Evolutionary conservation across 192 early-diverging fungal species (phyloP).

Genomic region (Haplosporangium gracile): DNA sequence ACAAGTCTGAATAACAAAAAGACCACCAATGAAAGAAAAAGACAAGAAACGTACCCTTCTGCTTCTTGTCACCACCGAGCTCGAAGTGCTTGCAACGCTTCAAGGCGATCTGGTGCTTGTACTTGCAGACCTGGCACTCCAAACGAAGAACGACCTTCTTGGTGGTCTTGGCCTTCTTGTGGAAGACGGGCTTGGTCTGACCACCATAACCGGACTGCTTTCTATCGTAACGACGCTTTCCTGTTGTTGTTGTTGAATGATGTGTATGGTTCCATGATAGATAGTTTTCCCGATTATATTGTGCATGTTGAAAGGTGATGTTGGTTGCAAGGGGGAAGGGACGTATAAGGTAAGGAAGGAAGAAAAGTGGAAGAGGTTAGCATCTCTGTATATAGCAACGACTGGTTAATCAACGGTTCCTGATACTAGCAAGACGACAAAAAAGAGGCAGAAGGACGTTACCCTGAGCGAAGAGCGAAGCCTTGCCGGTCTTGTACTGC

Average conservation of each 20-base stretch:
- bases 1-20: neutral
- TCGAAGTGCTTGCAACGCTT: constrained; percentile 99
- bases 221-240: constrained; percentile 95
- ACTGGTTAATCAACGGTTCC: neutral
- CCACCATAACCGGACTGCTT: constrained; percentile 99
- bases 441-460: constrained; percentile 7
- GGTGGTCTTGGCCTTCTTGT: constrained; percentile 99
- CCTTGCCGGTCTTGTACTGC: constrained; percentile 99
- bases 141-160: constrained; percentile 99
- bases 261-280: neutral
- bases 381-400: too few relatives aligned
- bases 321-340: too few relatives aligned
- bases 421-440: neutral
- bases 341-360: neutral
- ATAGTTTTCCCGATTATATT: neutral
- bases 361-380: neutral
- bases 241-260: constrained; percentile 17
- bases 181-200: constrained; percentile 99
- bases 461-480: constrained; percentile 99
- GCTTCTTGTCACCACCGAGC: constrained; percentile 99
- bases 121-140: constrained; percentile 99
- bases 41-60: constrained; percentile 63
- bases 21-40: neutral
- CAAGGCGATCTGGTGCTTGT: constrained; percentile 96
- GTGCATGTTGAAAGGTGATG: too few relatives aligned